Conservation (phyloP, 495 filamentous ascomycete species). For the Xylaria curta region DNA sequence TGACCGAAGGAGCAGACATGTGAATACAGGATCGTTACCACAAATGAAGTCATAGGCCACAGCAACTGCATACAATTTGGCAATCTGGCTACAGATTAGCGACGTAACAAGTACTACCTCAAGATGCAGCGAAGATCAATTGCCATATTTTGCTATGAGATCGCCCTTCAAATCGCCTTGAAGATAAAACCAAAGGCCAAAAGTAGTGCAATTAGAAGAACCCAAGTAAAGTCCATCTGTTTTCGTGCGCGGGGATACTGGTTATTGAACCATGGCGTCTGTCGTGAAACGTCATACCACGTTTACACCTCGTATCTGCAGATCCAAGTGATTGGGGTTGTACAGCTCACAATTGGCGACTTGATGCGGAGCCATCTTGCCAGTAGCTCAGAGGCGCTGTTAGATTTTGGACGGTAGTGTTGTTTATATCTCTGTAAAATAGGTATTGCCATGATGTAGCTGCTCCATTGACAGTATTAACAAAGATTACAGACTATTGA, state of each 20-base stretch:
- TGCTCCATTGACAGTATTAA: not conserved
- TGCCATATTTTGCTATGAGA: not conserved
- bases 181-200: not conserved
- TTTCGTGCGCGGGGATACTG: not conserved
- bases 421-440: not conserved
- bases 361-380: not conserved
- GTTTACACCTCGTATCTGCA: constrained; percentile 22
- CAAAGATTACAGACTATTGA: not conserved
- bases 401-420: not conserved
- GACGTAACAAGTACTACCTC: constrained; percentile 2
- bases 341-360: not conserved
- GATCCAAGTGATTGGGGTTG: constrained; percentile 2
- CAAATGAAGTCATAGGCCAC: constrained; percentile 21
- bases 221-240: not conserved
- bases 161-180: not conserved
- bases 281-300: constrained; percentile 23
- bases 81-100: not conserved
- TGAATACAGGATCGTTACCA: not conserved
- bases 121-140: constrained; percentile 20
- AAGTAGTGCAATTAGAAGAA: not conserved
- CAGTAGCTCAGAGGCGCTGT: not conserved
- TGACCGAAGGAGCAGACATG: not conserved
- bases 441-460: not conserved
- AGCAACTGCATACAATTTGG: not conserved
- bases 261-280: not conserved